phyloP scores from a whole-genome alignment of 1,284 basidiomycete genomes.

The Cryptococcus sp. region DNA sequence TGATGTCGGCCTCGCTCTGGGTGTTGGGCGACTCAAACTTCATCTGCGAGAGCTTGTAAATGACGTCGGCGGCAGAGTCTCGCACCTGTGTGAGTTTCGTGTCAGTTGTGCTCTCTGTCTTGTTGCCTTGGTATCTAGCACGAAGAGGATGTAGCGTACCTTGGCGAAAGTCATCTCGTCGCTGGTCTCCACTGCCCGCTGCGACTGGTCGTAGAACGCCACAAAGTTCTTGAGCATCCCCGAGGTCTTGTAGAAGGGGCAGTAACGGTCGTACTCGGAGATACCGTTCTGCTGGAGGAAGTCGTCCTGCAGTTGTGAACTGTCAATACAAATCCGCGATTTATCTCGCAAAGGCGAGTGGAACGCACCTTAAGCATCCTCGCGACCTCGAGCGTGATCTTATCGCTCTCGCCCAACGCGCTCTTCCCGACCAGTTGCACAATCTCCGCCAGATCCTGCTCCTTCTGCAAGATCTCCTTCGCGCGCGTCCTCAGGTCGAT shows the following conservation, averaged over 20 bases:
- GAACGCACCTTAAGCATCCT: constrained; percentile 72
- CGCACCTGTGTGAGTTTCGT: constrained; percentile 57
- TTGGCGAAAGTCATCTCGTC: constrained; percentile 82
- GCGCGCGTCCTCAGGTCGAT: constrained; percentile 85
- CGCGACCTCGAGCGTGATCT: constrained; percentile 97
- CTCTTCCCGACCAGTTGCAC: constrained; percentile 99
- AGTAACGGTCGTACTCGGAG: constrained; percentile 93
- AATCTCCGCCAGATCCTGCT: constrained; percentile 97
- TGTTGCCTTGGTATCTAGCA: too few relatives aligned
- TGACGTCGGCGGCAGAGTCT: constrained; percentile 79
- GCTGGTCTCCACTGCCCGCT: constrained; percentile 76
- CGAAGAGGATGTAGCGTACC: constrained; percentile 26
- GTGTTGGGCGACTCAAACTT: constrained; percentile 81
- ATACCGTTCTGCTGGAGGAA: constrained; percentile 99
- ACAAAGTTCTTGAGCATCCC: constrained; percentile 96
- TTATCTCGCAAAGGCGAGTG: too few relatives aligned
- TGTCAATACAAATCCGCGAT: constrained; percentile 57
- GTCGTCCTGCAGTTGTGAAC: constrained; percentile 70
- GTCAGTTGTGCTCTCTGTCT: background rate
- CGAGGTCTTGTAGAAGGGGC: constrained; percentile 97
- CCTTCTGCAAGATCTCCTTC: constrained; percentile 97
- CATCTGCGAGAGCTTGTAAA: constrained; percentile 97
- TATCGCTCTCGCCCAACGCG: constrained; percentile 94
- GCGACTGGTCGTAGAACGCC: constrained; percentile 82
- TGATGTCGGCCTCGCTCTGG: constrained; percentile 76